Evolutionary conservation across 2,329 filamentous ascomycete genomes (phyloP).

Genomic region (Verticillium nubilum): DNA sequence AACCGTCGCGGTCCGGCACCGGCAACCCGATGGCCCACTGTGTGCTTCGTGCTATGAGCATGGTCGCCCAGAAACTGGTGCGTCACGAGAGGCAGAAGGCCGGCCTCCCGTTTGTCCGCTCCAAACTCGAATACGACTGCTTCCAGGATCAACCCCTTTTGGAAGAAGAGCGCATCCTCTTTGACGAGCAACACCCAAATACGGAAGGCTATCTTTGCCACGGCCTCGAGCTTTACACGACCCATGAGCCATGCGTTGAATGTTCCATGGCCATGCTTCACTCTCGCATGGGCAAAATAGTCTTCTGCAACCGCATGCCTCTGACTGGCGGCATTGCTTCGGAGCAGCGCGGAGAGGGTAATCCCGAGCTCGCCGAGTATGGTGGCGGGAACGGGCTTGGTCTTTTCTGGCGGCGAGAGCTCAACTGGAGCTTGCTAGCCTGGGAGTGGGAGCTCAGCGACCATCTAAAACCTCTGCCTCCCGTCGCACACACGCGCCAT

Average conservation of each 20-base stretch:
- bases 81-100: conserved; percentile 43
- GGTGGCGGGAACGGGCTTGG: conserved; percentile 57
- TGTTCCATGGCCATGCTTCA: conserved; percentile 96
- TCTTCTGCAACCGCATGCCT: conserved; percentile 76
- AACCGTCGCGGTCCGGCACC: conserved; percentile 38
- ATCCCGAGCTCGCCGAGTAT: conserved; percentile 28
- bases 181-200: conserved; percentile 57
- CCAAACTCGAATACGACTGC: conserved; percentile 51
- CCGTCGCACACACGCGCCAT: conserved; percentile 44
- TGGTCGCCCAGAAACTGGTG: conserved; percentile 67
- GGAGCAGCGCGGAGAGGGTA: conserved; percentile 55
- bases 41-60: conserved; percentile 73
- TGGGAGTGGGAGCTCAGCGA: conserved; percentile 65
- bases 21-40: conserved; percentile 77
- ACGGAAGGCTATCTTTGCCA: conserved; percentile 89
- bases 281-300: conserved; percentile 80
- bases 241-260: conserved; percentile 93
- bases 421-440: conserved; percentile 81
- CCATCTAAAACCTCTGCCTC: conserved; percentile 25
- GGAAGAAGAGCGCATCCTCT: conserved; percentile 58
- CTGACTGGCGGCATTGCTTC: conserved; percentile 78
- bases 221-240: conserved; percentile 87
- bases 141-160: conserved; percentile 66
- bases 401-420: conserved; percentile 66
- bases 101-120: conserved; percentile 24